A percentile compares a stretch with the other conserved stretches of the same genome.
Evolutionary conservation across 495 filamentous ascomycete species (phyloP).

Genomic region (Emericellopsis terricola): DNA sequence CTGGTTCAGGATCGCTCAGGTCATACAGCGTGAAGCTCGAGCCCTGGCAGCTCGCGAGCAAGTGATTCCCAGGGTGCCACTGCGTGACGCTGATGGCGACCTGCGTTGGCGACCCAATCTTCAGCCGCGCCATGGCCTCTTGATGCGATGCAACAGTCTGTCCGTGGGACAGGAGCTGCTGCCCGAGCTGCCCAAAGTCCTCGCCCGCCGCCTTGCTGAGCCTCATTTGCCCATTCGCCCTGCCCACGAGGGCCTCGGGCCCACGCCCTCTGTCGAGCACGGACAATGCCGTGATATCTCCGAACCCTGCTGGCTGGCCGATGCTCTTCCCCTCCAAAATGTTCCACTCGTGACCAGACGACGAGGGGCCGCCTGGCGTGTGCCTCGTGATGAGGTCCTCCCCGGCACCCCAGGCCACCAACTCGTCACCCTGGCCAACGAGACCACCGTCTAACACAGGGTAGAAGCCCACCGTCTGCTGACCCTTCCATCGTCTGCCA

Average conservation of each 20-base stretch:
- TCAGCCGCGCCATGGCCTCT: conserved; percentile 3
- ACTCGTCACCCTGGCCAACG: conserved; percentile 15
- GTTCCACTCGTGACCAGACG: conserved; percentile 11
- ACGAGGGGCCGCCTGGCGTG: conserved; percentile 5
- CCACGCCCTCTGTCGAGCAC: conserved; percentile 12
- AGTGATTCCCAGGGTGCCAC: neutral
- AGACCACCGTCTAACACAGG: conserved; percentile 20
- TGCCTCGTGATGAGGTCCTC: conserved; percentile 17
- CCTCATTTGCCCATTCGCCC: conserved; percentile 22
- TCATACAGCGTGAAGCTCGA: conserved; percentile 1
- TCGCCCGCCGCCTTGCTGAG: conserved; percentile 17
- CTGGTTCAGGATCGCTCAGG: conserved; percentile 2
- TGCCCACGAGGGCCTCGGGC: conserved; percentile 16
- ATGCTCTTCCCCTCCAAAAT: conserved; percentile 9
- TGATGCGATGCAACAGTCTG: neutral
- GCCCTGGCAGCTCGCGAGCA: conserved; percentile 1
- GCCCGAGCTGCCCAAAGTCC: conserved; percentile 11
- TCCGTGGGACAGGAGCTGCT: neutral
- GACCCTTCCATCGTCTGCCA: neutral
- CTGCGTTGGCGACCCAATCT: conserved; percentile 1
- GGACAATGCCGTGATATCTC: conserved; percentile 20
- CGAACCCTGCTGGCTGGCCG: conserved; percentile 15
- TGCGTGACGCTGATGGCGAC: neutral
- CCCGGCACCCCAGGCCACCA: conserved; percentile 26
- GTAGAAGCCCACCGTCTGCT: conserved; percentile 12